Evolutionary conservation across 2,329 filamentous ascomycete species (phyloP), one percentile per base, ranked within the genome.

Genomic region (Huntiella decipiens): DNA sequence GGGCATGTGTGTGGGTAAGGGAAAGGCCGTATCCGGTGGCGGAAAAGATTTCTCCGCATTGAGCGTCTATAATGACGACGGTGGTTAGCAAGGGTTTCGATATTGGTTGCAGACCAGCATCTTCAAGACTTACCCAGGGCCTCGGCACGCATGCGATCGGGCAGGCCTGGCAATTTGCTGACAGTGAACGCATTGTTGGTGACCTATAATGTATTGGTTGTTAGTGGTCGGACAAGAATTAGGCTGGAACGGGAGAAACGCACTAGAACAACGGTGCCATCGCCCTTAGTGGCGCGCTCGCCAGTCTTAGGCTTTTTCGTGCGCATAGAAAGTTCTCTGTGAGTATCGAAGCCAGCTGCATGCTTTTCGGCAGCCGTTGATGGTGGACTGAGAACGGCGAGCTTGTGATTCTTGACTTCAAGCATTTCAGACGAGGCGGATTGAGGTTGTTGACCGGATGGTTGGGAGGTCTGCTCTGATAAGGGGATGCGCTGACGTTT

Each of bases 171-270:
- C 31, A 95, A 71, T 60, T 87, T 86, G 61, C 81, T 83, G 51
- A 93, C 82, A 38, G 74, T 80, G 59, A 91, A 95, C 52, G 83
- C 82, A 57, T 79, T 77, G 56, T 83, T 94, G 57, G 77, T 84
- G 35, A 83, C 84, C 82, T 92, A 50, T 11, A 33, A 34, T n/a
- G 45, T 28, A 28, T 28, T 28, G 22, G 22, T 8, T 28, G 22
- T 28, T 10, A 28, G 22, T 28, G 22, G 22, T 28, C 22, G 22
- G 22, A 28, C n/a, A 28, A 28, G 4, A 19, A 46, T 19, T 8
- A 39, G 15, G 10, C 34, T 34, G 46, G 48, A 35, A 33, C 19
- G 5, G 35, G 11, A 33, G 43, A n/a, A 15, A 60, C 70, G 46
- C 64, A 82, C 79, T 61, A 84, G 58, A 54, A 79, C 66, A 51